Percentiles rank a stretch among this genome's conserved stretches.
Conservation (phyloP, 202 grass and related monocot genomes). For the Setaria italica region DNA sequence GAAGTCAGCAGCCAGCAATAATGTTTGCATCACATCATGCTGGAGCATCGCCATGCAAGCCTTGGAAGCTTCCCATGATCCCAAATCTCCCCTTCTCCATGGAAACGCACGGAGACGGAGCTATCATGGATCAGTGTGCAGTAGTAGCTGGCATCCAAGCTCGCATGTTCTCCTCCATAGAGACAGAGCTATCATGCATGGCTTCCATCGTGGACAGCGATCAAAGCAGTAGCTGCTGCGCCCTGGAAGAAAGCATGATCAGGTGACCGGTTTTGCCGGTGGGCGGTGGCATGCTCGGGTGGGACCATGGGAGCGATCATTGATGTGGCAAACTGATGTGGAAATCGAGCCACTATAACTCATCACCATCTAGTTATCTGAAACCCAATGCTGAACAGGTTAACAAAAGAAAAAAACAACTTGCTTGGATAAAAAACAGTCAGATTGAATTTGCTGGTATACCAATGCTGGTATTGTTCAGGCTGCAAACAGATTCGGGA, state of each 20-base stretch:
- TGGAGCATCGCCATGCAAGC: neutral
- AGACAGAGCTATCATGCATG: slow-evolving; percentile 4
- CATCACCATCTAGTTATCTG: neutral
- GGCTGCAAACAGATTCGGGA: neutral
- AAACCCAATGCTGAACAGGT: slow-evolving; percentile 3
- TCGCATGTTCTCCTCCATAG: neutral
- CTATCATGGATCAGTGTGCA: neutral
- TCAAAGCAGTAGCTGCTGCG: neutral
- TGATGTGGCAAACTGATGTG: neutral
- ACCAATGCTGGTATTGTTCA: neutral
- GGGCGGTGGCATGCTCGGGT: slow-evolving; percentile 12
- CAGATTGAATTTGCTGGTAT: neutral
- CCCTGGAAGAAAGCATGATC: slow-evolving; percentile 34
- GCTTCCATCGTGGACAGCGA: neutral
- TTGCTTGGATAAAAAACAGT: neutral
- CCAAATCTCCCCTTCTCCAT: neutral
- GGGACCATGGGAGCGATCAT: neutral
- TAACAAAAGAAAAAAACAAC: neutral
- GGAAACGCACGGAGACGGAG: neutral
- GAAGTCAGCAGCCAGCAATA: neutral
- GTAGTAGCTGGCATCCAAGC: neutral
- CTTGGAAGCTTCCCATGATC: slow-evolving; percentile 9
- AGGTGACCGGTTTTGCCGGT: slow-evolving; percentile 31
- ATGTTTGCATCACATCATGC: slow-evolving; percentile 10
- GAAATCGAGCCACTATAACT: neutral